Conservation (phyloP, 2,329 filamentous ascomycete species). For the Phialemoniopsis sp. region DNA sequence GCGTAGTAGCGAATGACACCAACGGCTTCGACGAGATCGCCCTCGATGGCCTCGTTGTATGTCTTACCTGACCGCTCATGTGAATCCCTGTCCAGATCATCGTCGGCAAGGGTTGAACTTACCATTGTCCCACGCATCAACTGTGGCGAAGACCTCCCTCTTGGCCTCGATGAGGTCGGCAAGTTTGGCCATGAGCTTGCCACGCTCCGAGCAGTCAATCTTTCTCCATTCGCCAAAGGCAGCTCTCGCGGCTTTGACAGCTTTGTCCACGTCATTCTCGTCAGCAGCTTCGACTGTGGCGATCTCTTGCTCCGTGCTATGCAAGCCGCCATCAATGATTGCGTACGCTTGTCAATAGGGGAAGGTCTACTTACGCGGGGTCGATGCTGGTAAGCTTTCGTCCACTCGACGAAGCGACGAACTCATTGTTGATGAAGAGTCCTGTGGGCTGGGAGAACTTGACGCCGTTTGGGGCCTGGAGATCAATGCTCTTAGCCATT, state of each 20-base stretch:
- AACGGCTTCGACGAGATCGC: no score
- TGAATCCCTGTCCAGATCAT: no score
- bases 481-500: no score
- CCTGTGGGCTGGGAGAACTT: conserved; percentile 4
- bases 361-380: conserved; percentile 3
- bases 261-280: conserved; percentile 7
- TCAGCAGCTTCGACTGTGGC: conserved; percentile 7
- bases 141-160: conserved; percentile 30
- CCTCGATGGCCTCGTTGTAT: conserved; percentile 60
- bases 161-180: conserved; percentile 35
- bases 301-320: no score
- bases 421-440: conserved; percentile 9
- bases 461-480: conserved; percentile 5
- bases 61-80: no score
- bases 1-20: conserved; percentile 66
- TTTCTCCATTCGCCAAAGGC: conserved; percentile 9
- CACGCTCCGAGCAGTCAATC: conserved; percentile 17
- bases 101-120: conserved; percentile 61
- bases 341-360: no score
- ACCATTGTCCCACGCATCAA: conserved; percentile 80
- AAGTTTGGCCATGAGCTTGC: conserved; percentile 35
- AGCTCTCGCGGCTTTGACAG: conserved; percentile 10
- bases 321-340: no score
- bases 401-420: conserved; percentile 5
- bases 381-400: conserved; percentile 1